Percentiles rank a stretch among this genome's conserved stretches.
These are phyloP conservation scores for Magnolia kwangsiensis DNA, from an alignment of 164 flowering plant species.

Conservation along the genomic window DNA sequence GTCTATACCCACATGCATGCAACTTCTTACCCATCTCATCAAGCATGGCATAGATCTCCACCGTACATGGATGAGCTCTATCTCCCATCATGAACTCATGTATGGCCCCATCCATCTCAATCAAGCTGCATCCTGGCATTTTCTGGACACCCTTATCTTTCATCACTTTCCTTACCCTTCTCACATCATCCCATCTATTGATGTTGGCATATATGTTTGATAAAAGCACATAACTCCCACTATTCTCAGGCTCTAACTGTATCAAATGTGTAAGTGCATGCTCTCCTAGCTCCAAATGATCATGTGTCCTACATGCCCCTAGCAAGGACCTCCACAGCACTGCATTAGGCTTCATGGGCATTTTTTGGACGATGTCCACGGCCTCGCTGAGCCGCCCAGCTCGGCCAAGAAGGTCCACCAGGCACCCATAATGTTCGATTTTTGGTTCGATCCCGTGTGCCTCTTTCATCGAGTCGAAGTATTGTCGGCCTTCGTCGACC, in stretches of 20 bases:
- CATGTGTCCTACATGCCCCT: slow-evolving; percentile 55
- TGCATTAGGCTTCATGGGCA: slow-evolving; percentile 68
- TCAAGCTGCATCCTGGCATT: slow-evolving; percentile 41
- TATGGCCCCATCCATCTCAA: slow-evolving; percentile 33
- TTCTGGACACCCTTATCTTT: slow-evolving; percentile 35
- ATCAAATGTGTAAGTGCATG: slow-evolving; percentile 38
- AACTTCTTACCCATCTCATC: slow-evolving; percentile 3
- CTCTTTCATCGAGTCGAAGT: slow-evolving; percentile 41
- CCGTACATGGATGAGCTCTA: slow-evolving; percentile 23
- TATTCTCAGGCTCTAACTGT: slow-evolving; percentile 49
- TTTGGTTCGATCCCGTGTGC: slow-evolving; percentile 45
- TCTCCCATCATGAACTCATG: slow-evolving; percentile 35
- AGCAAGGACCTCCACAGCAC: slow-evolving; percentile 58
- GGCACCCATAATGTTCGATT: slow-evolving; percentile 59
- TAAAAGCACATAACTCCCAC: slow-evolving; percentile 60
- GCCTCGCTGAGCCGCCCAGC: slow-evolving; percentile 53
- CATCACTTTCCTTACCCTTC: slow-evolving; percentile 36
- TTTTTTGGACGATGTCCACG: slow-evolving; percentile 23
- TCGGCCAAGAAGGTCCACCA: slow-evolving; percentile 64
- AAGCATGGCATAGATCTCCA: slow-evolving; percentile 23
- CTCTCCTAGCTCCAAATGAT: slow-evolving; percentile 45
- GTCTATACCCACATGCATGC: not conserved
- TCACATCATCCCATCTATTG: slow-evolving; percentile 40
- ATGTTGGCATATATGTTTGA: slow-evolving; percentile 52
- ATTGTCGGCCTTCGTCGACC: slow-evolving; percentile 42